These are phyloP conservation scores for Jamesozyma piceae DNA, from an alignment of 805 yeast genomes.

Conservation along the genomic window DNA sequence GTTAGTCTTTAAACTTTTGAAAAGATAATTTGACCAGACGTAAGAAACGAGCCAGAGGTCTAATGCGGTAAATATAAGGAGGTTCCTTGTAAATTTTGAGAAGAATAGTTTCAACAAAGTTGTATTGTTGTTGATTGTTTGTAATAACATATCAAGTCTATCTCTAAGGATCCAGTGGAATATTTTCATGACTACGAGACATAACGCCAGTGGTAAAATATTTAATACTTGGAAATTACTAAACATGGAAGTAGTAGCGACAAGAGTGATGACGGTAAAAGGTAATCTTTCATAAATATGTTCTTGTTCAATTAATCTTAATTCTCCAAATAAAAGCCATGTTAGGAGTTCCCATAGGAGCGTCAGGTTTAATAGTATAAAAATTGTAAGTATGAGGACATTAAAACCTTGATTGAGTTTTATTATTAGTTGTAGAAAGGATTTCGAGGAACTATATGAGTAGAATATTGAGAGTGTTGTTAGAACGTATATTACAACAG, in stretches of 20 bases:
- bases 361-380: conserved; percentile 34
- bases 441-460: conserved; percentile 8
- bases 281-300: conserved; percentile 60
- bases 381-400: conserved; percentile 35
- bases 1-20: not conserved
- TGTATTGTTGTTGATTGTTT: conserved; percentile 31
- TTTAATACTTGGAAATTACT: conserved; percentile 39
- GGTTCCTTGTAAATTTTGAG: conserved; percentile 26
- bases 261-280: conserved; percentile 52
- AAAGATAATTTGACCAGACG: not conserved
- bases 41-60: conserved; percentile 34
- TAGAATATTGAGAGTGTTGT: conserved; percentile 1
- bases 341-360: conserved; percentile 43
- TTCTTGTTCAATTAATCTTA: conserved; percentile 67
- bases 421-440: conserved; percentile 37
- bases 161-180: conserved; percentile 64
- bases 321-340: conserved; percentile 55
- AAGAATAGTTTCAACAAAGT: conserved; percentile 25
- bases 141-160: conserved; percentile 41
- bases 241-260: conserved; percentile 49
- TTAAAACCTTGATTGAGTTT: conserved; percentile 43
- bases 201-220: conserved; percentile 32
- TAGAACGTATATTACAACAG: not conserved
- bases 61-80: conserved; percentile 35
- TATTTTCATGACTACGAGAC: conserved; percentile 47